A percentile compares a stretch with the other conserved stretches of the same genome.
phyloP scores from a whole-genome alignment of 73 alveolate genomes.

The Breviolum minutum region DNA sequence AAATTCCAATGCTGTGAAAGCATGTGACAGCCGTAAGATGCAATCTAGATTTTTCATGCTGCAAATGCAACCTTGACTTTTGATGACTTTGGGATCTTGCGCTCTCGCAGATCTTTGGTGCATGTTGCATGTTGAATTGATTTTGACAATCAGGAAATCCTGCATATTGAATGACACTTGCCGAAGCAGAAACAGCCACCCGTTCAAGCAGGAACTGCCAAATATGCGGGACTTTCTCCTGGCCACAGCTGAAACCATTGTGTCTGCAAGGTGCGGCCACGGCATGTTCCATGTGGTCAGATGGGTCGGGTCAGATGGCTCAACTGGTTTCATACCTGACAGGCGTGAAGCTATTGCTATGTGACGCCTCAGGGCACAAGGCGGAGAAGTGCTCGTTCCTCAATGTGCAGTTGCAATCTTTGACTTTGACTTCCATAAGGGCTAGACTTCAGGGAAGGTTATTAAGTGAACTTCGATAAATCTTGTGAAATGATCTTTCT shows the following conservation, averaged over 20 bases:
- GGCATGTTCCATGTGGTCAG: neutral
- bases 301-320: neutral
- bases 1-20: neutral
- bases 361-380: neutral
- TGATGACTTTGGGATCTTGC: too few relatives aligned
- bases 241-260: conserved; percentile 58
- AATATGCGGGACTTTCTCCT: conserved; percentile 57
- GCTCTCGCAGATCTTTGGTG: too few relatives aligned
- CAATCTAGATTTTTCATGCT: too few relatives aligned
- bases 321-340: neutral
- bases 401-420: too few relatives aligned
- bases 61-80: too few relatives aligned
- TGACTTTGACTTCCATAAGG: too few relatives aligned
- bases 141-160: too few relatives aligned
- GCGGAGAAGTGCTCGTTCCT: neutral
- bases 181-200: neutral
- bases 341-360: neutral
- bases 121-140: too few relatives aligned
- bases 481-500: too few relatives aligned
- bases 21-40: too few relatives aligned
- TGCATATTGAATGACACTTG: neutral
- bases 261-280: conserved; percentile 37
- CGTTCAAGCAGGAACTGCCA: neutral
- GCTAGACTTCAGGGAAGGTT: too few relatives aligned
- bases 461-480: too few relatives aligned